phyloP scores from a whole-genome alignment of 2,329 filamentous ascomycete species.

The Hymenotorrendiella dingleyae region DNA sequence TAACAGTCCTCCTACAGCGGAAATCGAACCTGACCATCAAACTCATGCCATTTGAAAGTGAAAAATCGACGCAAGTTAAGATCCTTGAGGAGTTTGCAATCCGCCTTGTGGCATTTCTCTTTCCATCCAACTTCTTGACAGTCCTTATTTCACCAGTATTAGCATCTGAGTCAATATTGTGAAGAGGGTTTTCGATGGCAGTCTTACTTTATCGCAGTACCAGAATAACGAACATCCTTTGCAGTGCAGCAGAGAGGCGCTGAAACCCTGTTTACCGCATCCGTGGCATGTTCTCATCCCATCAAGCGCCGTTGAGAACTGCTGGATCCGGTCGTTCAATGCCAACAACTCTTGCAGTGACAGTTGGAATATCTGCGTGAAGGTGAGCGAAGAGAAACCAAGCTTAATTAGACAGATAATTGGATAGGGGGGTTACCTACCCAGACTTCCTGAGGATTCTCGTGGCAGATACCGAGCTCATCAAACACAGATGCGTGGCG shows the following conservation, averaged over 20 bases:
- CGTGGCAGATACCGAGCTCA: slow-evolving; percentile 13
- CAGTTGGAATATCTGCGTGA: slow-evolving; percentile 16
- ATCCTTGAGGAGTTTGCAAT: slow-evolving; percentile 28
- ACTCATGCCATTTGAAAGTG: slow-evolving; percentile 22
- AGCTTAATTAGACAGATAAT: slow-evolving; percentile 11
- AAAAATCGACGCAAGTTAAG: slow-evolving; percentile 26
- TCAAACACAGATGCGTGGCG: slow-evolving; percentile 9
- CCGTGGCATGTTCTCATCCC: slow-evolving; percentile 21
- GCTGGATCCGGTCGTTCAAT: slow-evolving; percentile 18
- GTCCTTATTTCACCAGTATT: slow-evolving; percentile 14
- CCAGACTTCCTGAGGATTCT: too few relatives aligned
- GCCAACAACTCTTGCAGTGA: slow-evolving; percentile 14
- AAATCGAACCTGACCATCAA: slow-evolving; percentile 23
- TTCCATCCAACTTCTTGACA: slow-evolving; percentile 26
- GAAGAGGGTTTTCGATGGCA: background rate
- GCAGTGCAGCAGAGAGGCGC: slow-evolving; percentile 17
- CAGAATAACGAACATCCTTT: slow-evolving; percentile 22
- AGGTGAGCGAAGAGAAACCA: slow-evolving; percentile 8
- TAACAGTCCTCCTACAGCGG: too few relatives aligned
- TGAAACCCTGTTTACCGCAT: slow-evolving; percentile 16
- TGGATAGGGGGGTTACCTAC: too few relatives aligned
- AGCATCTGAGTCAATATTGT: slow-evolving; percentile 8
- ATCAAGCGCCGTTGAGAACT: slow-evolving; percentile 17
- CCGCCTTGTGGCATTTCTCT: slow-evolving; percentile 25
- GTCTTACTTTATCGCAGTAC: slow-evolving; percentile 25